phyloP scores from a whole-genome alignment of 2,329 filamentous ascomycete genomes.

The Neonectria faginata region DNA sequence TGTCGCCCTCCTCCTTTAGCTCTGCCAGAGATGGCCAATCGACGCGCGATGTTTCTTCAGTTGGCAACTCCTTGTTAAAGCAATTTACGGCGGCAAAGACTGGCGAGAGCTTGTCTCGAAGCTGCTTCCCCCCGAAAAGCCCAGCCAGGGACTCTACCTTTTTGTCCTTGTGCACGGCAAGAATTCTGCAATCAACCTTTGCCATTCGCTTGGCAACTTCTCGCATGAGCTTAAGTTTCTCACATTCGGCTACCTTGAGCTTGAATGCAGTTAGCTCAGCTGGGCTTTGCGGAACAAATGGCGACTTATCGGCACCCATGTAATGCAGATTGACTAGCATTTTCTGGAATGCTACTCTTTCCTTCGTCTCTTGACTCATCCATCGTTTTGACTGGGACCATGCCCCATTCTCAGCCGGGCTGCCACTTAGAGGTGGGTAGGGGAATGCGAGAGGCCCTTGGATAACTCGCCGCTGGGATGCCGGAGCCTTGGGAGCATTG shows the following conservation, averaged over 20 bases:
- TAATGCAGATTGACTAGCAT: slow-evolving; percentile 51
- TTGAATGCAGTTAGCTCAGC: slow-evolving; percentile 51
- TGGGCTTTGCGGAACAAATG: slow-evolving; percentile 52
- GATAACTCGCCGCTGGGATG: slow-evolving; percentile 10
- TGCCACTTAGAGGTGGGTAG: neutral
- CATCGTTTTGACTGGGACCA: slow-evolving; percentile 56
- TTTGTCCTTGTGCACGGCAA: slow-evolving; percentile 16
- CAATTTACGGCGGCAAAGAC: slow-evolving; percentile 50
- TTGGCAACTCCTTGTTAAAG: slow-evolving; percentile 46
- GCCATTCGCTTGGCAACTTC: slow-evolving; percentile 42
- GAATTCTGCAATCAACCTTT: slow-evolving; percentile 32
- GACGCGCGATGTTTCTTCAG: slow-evolving; percentile 31
- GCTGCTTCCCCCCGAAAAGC: slow-evolving; percentile 45
- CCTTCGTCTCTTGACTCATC: slow-evolving; percentile 51
- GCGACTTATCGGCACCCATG: slow-evolving; percentile 52
- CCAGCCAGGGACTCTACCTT: slow-evolving; percentile 21
- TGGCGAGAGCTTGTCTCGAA: slow-evolving; percentile 48
- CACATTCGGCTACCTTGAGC: slow-evolving; percentile 45
- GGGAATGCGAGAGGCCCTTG: neutral
- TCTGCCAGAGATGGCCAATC: slow-evolving; percentile 53
- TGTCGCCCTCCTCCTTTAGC: slow-evolving; percentile 52
- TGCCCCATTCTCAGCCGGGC: slow-evolving; percentile 40
- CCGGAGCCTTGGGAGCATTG: slow-evolving; percentile 37
- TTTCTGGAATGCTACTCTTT: slow-evolving; percentile 51
- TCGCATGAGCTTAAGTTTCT: slow-evolving; percentile 41